Evolutionary conservation across 768 basidiomycete species (phyloP), one percentile per base, ranked within the genome.

Genomic region (Tulasnella sp.): DNA sequence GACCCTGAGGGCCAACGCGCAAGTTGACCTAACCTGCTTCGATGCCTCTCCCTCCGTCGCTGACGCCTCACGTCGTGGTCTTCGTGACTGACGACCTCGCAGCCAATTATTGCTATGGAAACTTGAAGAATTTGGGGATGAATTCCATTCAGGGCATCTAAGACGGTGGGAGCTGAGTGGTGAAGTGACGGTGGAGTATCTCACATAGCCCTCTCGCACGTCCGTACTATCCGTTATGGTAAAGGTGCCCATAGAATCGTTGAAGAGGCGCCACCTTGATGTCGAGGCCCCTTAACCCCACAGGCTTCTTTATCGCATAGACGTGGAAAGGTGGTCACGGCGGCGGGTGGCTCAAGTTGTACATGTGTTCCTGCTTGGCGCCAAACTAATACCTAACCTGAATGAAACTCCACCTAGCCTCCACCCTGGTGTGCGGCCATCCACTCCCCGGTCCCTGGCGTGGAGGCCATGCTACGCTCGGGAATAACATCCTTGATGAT

Each of bases 1-100:
- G 62, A 68, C 62, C 62, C 62, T 68, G 62, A 68, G 62, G 62
- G 27, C 14, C 62, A n/a, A 68, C 62, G 62, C 62, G 62, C 62
- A 68, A 68, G 62, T 68, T 68, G n/a, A 14, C 62, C 62, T 27
- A 68, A 68, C 62, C 62, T 68, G 34, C 44, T 46, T 74, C 21
- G 39, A 74, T 74, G 72, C 72, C 76, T 39, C 83, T 95, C 56
- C 94, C 94, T 3, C 87, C 88, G 75, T 95, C 94, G 58, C 86
- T 96, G 82, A 92, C 93, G 83, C 94, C 94, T 7, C 94, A 95
- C 83, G 88, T 95, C 82, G 93, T 93, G 82, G 87, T 94, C 21
- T 82, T 93, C 46, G 87, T 91, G 0, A 94, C 94, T 0, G 88
- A 89, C 58, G 94, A 96, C 85, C 89, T 96, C 42, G 85, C 86